Evolutionary conservation across 1,284 basidiomycete species (phyloP).

Genomic region (Ustilago vetiveriae): DNA sequence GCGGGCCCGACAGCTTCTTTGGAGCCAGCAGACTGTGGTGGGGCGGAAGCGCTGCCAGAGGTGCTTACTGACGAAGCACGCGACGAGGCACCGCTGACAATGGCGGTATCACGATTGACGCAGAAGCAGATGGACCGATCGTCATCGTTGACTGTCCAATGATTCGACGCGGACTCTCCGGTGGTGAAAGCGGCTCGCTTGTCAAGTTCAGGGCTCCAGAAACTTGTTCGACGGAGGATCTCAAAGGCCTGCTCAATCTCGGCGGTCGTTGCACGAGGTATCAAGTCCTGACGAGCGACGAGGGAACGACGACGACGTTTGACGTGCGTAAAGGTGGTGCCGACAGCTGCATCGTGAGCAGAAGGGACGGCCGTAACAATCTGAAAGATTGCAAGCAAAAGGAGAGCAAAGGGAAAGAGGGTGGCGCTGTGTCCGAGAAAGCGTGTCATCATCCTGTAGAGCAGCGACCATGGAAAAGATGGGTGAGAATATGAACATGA

Average conservation of each 20-base stretch:
- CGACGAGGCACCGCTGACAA: not conserved
- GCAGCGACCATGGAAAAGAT: no score
- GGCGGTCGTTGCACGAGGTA: constrained; percentile 18
- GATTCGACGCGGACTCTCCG: constrained; percentile 14
- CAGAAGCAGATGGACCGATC: constrained; percentile 36
- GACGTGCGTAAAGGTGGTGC: constrained; percentile 9
- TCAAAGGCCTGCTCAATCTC: constrained; percentile 28
- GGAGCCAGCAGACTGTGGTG: constrained; percentile 5
- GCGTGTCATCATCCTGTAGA: no score
- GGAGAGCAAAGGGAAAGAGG: constrained; percentile 13
- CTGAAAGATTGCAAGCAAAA: constrained; percentile 7
- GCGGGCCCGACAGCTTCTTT: not conserved
- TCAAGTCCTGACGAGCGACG: constrained; percentile 14
- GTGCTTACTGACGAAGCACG: not conserved
- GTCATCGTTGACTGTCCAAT: constrained; percentile 32
- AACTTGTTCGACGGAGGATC: constrained; percentile 25
- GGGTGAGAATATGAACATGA: no score
- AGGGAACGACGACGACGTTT: constrained; percentile 16
- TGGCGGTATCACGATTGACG: constrained; percentile 18
- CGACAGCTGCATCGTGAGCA: not conserved
- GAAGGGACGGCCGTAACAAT: constrained; percentile 1
- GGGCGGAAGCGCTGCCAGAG: not conserved
- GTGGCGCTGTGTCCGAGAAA: no score
- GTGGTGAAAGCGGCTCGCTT: constrained; percentile 17
- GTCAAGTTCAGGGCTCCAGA: constrained; percentile 11